phyloP scores from a whole-genome alignment of 176 grass and related monocot species.

The Poa annua region DNA sequence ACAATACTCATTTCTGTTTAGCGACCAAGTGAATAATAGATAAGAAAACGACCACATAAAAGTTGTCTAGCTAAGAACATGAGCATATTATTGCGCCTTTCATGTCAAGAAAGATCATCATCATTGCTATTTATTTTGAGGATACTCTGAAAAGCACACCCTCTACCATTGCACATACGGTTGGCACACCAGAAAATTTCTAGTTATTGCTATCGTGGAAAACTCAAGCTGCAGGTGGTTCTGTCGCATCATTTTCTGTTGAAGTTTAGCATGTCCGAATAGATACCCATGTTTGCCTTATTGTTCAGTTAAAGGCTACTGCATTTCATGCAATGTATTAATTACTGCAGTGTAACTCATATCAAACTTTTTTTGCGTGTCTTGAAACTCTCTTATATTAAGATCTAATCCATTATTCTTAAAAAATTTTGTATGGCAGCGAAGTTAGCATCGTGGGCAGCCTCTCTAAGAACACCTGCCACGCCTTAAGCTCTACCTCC shows the following conservation, averaged over 20 bases:
- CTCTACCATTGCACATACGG: background rate
- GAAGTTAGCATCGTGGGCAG: background rate
- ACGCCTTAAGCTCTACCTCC: background rate
- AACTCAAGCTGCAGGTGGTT: background rate
- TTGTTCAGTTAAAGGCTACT: background rate
- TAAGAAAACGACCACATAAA: background rate
- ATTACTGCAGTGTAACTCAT: background rate
- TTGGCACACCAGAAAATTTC: background rate
- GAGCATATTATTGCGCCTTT: background rate
- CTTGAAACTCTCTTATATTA: background rate
- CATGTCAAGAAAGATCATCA: background rate
- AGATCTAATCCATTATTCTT: background rate
- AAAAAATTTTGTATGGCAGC: background rate
- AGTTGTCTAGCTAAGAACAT: background rate
- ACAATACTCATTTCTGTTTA: conserved; percentile 5
- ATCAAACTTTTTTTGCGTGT: background rate
- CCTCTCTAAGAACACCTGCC: background rate
- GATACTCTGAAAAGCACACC: background rate
- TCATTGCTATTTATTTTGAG: background rate
- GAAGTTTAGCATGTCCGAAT: background rate
- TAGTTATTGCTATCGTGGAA: background rate
- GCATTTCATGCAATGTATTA: background rate
- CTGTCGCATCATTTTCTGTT: background rate
- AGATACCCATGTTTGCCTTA: background rate
- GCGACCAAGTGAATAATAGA: background rate